Evolutionary conservation across 768 basidiomycete genomes (phyloP).

Genomic region (Tylopilus subfusipes): DNA sequence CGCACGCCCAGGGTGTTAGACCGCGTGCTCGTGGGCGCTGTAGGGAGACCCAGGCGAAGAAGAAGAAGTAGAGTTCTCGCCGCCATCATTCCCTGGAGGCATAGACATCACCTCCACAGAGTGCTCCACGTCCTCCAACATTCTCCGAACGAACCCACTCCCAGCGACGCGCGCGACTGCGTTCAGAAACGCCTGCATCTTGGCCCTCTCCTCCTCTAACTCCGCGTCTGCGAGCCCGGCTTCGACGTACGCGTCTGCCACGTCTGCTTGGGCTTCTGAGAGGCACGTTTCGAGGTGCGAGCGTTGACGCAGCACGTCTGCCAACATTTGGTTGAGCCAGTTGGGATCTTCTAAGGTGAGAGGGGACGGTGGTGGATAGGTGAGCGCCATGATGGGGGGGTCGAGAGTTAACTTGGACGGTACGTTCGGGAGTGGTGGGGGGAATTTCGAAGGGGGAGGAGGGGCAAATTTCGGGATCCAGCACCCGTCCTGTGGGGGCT

Average conservation of each 20-base stretch:
- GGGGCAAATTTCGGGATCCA: conserved; percentile 25
- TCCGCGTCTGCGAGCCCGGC: conserved; percentile 27
- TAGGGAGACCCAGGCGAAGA: neutral
- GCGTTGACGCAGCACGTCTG: conserved; percentile 27
- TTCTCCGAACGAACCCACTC: conserved; percentile 24
- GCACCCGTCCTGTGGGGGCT: conserved; percentile 24
- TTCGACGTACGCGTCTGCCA: conserved; percentile 23
- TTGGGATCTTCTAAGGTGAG: conserved; percentile 24
- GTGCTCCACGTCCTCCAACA: conserved; percentile 19
- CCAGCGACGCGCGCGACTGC: conserved; percentile 25
- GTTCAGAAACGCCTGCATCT: conserved; percentile 27
- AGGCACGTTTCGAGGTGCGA: conserved; percentile 17
- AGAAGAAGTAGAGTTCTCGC: neutral
- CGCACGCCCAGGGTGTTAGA: neutral
- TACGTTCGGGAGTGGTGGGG: conserved; percentile 1
- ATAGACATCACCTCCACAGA: conserved; percentile 16
- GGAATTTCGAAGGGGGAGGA: conserved; percentile 17
- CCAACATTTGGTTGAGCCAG: conserved; percentile 28
- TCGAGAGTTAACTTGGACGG: conserved; percentile 10
- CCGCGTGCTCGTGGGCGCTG: neutral
- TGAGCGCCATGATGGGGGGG: conserved; percentile 28
- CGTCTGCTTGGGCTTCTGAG: conserved; percentile 15
- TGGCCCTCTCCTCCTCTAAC: conserved; percentile 19
- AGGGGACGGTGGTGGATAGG: conserved; percentile 28
- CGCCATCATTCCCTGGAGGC: neutral